Base-by-base conservation (phyloP, 768 basidiomycete species). In the Leccinum disarticulatum region DNA sequence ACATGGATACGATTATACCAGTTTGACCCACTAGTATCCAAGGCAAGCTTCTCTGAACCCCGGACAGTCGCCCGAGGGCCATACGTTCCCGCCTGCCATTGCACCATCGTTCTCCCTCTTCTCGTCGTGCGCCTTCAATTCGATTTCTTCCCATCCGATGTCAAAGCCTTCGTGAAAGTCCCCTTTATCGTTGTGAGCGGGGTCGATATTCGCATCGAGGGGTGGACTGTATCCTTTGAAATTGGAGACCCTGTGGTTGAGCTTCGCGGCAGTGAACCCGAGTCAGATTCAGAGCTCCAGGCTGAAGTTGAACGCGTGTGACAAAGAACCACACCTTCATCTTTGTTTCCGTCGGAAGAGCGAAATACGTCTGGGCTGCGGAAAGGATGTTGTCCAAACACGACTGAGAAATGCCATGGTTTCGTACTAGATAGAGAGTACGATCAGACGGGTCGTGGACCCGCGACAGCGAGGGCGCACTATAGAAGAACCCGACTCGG, bases 161-260 rank as follows among this genome's bases (percentile, higher is more conserved):
- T 94, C 88, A 70, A 95, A 96, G 3, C 89, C 93, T 71, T 98
- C 94, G 68, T 95, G 92, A 56, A 95, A 73, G 69, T 98, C 95
- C 1, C 94, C 94, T n/a, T 82, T 76, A 51, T 83, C 82, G 25
- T 81, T 77, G 52, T 84, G 83, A 8, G 64, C 58, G 0, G 90
- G 86, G 66, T 94, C 83, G 55, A 86, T 88, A 69, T 93, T 93
- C 53, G 83, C 84, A 57, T 86, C 87, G 6, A 88, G 77, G 3
- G 93, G 70, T 3, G 86, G 82, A 55, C 79, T 87, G 71, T 90
- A 91, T 19, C 89, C 89, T 68, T 87, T 90, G 78, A 92, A 95
- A 68, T 87, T 87, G 0, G 83, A 71, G 1, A 83, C 86, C 53
- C 78, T 80, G 64, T 89, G 86, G 63, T 92, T 83, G 4, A 93